Conservation (phyloP, 1,284 basidiomycete species). For the Fistulinella cinereoalba region DNA sequence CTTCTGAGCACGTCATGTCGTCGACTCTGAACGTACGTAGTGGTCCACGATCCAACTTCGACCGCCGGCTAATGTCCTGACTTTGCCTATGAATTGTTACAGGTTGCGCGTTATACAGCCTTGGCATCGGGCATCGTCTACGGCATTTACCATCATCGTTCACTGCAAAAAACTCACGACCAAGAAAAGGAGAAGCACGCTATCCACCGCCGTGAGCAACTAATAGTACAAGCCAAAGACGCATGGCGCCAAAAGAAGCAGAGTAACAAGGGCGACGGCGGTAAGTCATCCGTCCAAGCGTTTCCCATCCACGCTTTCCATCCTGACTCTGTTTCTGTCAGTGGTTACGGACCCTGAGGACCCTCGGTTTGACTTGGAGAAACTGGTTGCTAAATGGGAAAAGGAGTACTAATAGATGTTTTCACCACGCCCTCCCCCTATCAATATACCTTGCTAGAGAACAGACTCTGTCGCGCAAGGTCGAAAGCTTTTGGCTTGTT, state of each 20-base stretch:
- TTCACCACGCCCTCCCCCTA: slow-evolving; percentile 10
- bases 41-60: background rate
- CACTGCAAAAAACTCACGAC: slow-evolving; percentile 84
- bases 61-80: slow-evolving; percentile 16
- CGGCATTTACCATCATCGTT: slow-evolving; percentile 89
- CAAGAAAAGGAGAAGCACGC: slow-evolving; percentile 66
- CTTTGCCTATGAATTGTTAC: slow-evolving; percentile 4
- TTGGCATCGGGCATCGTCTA: slow-evolving; percentile 87
- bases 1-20: slow-evolving; percentile 46
- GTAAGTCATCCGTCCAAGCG: slow-evolving; percentile 40
- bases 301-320: background rate
- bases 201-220: slow-evolving; percentile 67
- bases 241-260: slow-evolving; percentile 83
- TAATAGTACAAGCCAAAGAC: slow-evolving; percentile 87
- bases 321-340: slow-evolving; percentile 35
- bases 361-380: slow-evolving; percentile 96
- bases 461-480: slow-evolving; percentile 13
- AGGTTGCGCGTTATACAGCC: slow-evolving; percentile 97
- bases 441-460: slow-evolving; percentile 32
- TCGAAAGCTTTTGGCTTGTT: slow-evolving; percentile 7
- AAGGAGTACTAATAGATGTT: slow-evolving; percentile 47
- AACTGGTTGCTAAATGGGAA: slow-evolving; percentile 78
- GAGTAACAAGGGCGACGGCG: slow-evolving; percentile 44
- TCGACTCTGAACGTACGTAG: slow-evolving; percentile 58
- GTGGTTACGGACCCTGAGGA: slow-evolving; percentile 93